Base-by-base conservation (phyloP, 2,329 filamentous ascomycete species). In the Botryosphaeria dothidea region DNA sequence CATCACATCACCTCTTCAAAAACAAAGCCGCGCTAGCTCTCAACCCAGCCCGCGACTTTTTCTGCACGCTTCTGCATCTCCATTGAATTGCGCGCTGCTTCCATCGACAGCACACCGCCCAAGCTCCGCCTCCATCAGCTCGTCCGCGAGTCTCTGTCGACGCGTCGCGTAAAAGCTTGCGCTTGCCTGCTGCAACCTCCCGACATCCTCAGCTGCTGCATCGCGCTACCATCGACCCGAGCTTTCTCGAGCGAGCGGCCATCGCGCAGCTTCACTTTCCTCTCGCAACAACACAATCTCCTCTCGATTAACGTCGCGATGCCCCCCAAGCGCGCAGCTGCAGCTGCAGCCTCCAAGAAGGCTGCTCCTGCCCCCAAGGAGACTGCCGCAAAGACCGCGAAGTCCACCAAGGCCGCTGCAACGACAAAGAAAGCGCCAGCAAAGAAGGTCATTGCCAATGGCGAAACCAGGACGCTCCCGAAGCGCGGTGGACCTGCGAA, bases 361-460 rank as follows among this genome's bases (percentile, higher is more conserved):
- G 52, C 66, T 4, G 70, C 69, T 67, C 69, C 71, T 57, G 69
- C 72, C 31, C 69, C 70, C 66, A 70, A 71, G 62, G 71, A 74
- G 67, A 69, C 73, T 63, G 69, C 70, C 65, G 71, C 69, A 29
- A 73, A 72, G 66, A 65, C 71, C 52, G 69, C 70, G 23, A 70
- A 71, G 58, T 15, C 29, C 25, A 52, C 60, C 45, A 65, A 60
- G 21, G 27, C 62, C 9, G 15, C 62, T 23, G 31, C 62, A 31
- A 72, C 65, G 19, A 66, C 68, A 25, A 67, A 69, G 31, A 62
- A 66, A n/a, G 69, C 70, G 36, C 49, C 68, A 4, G 66, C 68
- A 23, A 73, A 73, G 66, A 78, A 72, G 69, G 71, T 74, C 66
- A 71, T 74, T 19, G 25, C 71, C 29, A 75, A 74, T 65, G 60